Evolutionary conservation across 83 land plant species (phyloP).

Genomic region (Diphasiastrum complanatum): DNA sequence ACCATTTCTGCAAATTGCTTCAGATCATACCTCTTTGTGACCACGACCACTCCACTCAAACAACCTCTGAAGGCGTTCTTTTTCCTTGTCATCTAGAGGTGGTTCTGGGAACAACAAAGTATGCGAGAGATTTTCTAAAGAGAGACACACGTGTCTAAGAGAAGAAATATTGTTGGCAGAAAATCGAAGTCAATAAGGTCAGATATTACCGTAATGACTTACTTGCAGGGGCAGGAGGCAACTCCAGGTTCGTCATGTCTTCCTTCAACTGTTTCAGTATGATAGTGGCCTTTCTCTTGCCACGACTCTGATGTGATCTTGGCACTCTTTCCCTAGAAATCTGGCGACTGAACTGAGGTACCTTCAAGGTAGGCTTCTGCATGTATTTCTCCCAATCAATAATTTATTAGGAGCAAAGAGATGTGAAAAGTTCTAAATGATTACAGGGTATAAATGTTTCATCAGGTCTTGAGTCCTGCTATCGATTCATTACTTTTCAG

Average conservation of each 20-base stretch:
- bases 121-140: too few species aligned
- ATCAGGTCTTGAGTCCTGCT: too few species aligned
- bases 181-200: background rate
- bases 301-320: background rate
- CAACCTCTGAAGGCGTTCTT: background rate
- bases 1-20: too few species aligned
- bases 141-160: too few species aligned
- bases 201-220: background rate
- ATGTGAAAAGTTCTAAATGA: background rate
- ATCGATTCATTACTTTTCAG: too few species aligned
- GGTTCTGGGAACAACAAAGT: background rate
- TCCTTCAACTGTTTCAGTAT: background rate
- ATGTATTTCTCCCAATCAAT: background rate
- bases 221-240: constrained; percentile 10
- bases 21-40: too few species aligned
- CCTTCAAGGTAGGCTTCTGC: constrained; percentile 1
- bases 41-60: constrained; percentile 11
- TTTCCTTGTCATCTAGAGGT: constrained; percentile 8
- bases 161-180: too few species aligned
- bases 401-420: background rate
- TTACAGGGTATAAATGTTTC: background rate
- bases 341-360: constrained; percentile 1
- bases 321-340: background rate
- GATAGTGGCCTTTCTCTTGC: constrained; percentile 6
- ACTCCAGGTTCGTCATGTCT: background rate